Conservation (phyloP, 2,329 filamentous ascomycete species). For the Passalora sequoiae region DNA sequence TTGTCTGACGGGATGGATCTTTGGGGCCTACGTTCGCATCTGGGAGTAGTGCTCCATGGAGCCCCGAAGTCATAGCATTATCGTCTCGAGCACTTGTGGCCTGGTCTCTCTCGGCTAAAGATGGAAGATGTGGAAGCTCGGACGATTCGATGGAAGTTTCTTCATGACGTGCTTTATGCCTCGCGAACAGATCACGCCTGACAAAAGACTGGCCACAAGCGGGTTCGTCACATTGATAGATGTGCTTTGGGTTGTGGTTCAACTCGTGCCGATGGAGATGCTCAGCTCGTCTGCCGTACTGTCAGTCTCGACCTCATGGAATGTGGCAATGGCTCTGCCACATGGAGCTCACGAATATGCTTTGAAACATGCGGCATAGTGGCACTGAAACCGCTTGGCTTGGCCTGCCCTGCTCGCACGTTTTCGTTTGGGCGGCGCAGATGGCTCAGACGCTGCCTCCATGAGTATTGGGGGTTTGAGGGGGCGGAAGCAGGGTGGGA, state of each 20-base stretch:
- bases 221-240: constrained; percentile 83
- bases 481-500: too few species aligned
- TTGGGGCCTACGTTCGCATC: too few species aligned
- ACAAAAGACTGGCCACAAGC: constrained; percentile 90
- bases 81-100: too few species aligned
- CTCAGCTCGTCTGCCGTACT: constrained; percentile 59
- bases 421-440: constrained; percentile 15
- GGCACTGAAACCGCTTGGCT: constrained; percentile 55
- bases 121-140: too few species aligned
- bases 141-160: too few species aligned
- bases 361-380: constrained; percentile 80
- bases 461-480: too few species aligned
- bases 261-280: constrained; percentile 91
- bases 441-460: too few species aligned
- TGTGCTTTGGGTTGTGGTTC: constrained; percentile 89
- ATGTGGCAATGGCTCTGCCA: too few species aligned
- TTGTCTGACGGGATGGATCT: too few species aligned
- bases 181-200: constrained; percentile 79
- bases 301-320: not conserved
- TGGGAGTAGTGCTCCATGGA: too few species aligned
- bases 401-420: not conserved
- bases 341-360: constrained; percentile 61
- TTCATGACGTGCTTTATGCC: constrained; percentile 42
- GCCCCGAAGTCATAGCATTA: too few species aligned
- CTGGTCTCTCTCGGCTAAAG: too few species aligned